These are phyloP conservation scores for Diaporthe longicolla DNA, from an alignment of 2,329 filamentous ascomycete genomes.

Conservation along the genomic window DNA sequence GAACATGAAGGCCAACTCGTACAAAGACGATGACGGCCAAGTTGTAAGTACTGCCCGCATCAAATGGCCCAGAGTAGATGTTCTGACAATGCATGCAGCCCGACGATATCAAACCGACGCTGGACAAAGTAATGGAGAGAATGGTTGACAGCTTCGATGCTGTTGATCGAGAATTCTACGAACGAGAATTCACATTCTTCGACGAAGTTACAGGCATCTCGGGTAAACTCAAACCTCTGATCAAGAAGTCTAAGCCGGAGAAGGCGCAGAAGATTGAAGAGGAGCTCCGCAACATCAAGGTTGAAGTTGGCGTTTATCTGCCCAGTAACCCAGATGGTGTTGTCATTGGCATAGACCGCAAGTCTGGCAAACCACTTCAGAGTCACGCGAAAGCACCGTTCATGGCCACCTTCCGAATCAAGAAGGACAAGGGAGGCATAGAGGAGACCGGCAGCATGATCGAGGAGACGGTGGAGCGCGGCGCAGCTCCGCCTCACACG, in stretches of 20 bases:
- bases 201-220: conserved; percentile 96
- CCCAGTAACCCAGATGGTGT: conserved; percentile 97
- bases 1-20: conserved; percentile 99
- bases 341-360: conserved; percentile 97
- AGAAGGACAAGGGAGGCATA: conserved; percentile 76
- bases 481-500: conserved; percentile 46
- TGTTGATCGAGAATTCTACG: conserved; percentile 87
- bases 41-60: conserved; percentile 64
- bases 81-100: conserved; percentile 65
- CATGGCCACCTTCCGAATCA: conserved; percentile 98
- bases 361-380: conserved; percentile 96
- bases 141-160: conserved; percentile 86
- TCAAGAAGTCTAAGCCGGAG: conserved; percentile 92
- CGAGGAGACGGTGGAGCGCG: conserved; percentile 61
- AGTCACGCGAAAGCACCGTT: conserved; percentile 98
- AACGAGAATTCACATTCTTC: conserved; percentile 98
- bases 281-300: conserved; percentile 95
- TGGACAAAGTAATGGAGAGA: conserved; percentile 89
- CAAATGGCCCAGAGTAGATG: conserved; percentile 1
- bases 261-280: conserved; percentile 99
- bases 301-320: conserved; percentile 96
- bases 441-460: conserved; percentile 68
- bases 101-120: conserved; percentile 91
- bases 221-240: conserved; percentile 93
- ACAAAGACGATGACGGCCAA: conserved; percentile 94